phyloP scores from a whole-genome alignment of 2,329 filamentous ascomycete species.

The Colletotrichum camelliae region DNA sequence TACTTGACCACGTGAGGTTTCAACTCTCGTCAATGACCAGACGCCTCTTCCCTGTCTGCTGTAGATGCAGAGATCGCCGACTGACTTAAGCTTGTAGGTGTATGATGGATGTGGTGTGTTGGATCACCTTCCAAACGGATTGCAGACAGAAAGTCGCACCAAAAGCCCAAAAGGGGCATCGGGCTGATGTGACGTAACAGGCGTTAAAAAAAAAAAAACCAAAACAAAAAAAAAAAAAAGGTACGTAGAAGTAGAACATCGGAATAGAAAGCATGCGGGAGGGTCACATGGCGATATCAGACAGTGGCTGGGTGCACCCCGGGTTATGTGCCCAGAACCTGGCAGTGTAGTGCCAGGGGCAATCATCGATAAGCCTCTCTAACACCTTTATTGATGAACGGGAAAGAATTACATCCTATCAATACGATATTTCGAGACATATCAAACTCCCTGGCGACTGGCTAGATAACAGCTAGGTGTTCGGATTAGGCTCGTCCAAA shows the following conservation, averaged over 20 bases:
- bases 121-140: background rate
- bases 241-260: background rate
- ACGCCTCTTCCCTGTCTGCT: background rate
- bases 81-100: background rate
- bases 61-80: background rate
- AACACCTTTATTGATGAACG: background rate
- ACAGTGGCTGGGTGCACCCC: background rate
- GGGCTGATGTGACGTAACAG: no score
- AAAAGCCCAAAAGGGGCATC: background rate
- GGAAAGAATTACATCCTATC: background rate
- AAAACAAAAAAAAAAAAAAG: no score
- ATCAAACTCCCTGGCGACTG: background rate
- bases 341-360: background rate
- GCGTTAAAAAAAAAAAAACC: no score
- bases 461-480: background rate
- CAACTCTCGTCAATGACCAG: background rate
- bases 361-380: background rate
- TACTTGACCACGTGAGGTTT: background rate
- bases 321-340: background rate
- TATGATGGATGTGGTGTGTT: background rate
- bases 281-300: background rate
- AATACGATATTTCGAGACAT: background rate
- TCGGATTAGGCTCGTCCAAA: background rate
- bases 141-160: background rate
- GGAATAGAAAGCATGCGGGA: background rate